Evolutionary conservation across 176 grass and related monocot species (phyloP).

Genomic region (Ensete ventricosum): DNA sequence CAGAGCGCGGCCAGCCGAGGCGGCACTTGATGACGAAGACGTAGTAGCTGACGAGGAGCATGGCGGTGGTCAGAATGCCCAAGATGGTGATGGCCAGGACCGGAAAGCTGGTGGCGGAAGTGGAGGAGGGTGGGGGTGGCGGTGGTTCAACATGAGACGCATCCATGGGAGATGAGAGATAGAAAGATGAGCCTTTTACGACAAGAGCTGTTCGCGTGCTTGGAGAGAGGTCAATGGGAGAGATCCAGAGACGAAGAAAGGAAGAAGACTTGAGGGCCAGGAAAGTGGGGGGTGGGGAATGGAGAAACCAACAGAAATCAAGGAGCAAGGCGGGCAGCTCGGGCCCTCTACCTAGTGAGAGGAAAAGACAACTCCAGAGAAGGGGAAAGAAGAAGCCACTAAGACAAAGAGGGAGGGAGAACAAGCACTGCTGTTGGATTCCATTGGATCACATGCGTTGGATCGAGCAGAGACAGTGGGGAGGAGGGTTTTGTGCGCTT

Average conservation of each 20-base stretch:
- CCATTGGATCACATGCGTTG: background rate
- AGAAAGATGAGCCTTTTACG: background rate
- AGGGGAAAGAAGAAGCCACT: background rate
- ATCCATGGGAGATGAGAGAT: background rate
- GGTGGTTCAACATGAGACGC: background rate
- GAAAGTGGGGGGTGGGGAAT: background rate
- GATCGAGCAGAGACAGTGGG: background rate
- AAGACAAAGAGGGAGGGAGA: background rate
- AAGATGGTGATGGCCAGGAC: constrained; percentile 49
- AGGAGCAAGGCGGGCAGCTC: background rate
- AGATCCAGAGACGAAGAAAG: background rate
- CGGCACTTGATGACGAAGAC: constrained; percentile 64
- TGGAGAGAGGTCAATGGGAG: background rate
- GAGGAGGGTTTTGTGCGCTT: background rate
- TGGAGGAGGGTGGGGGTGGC: background rate
- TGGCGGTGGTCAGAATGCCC: constrained; percentile 53
- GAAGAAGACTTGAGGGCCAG: background rate
- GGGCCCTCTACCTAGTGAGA: background rate
- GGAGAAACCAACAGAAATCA: background rate
- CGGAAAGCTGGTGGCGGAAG: constrained; percentile 30
- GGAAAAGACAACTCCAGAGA: background rate
- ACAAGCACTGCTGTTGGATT: background rate
- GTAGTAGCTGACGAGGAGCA: constrained; percentile 76
- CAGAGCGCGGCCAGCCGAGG: constrained; percentile 24
- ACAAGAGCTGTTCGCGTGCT: background rate